Base-by-base conservation (phyloP, 2,329 filamentous ascomycete genomes). In the Aspergillus hiratsukae region DNA sequence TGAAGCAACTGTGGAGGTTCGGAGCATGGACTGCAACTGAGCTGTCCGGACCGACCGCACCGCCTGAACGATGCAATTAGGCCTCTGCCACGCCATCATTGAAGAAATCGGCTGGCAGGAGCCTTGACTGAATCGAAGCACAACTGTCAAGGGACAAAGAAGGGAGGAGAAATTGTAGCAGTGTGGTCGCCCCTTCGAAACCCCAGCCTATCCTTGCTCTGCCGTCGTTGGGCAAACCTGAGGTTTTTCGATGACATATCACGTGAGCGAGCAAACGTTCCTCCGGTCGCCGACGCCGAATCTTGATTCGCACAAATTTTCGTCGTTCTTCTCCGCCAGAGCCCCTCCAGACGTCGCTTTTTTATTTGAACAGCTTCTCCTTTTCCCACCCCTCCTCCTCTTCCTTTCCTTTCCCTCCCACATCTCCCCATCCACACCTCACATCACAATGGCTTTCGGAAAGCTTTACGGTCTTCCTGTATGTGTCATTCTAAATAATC, bases 401-500 rank as follows among this genome's bases (percentile, higher is more conserved):
- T 55, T 60, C 51, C 43, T 57, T 56, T 51, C 31, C 31, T 37
- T 37, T 37, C 14, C 3, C 31, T 37, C 53, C 53, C 51, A 25
- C 23, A 46, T 54, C 55, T 48, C 54, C 58, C 54, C 57, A 59
- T 63, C 55, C 60, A 55, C 48, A 61, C 52, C 57, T 52, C 53
- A 55, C 54, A 52, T 61, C 81, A 90, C 84, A 78, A 95, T 96
- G 89, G 84, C 90, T 76, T 97, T 99, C 85, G 94, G 94, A 82
- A 99, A 96, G 84, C 86, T 99, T 74, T 97, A 94, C 86, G 89
- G 88, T 76, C 86, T 84, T 78, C 76, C 85, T 81, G 93, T 96
- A 87, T 69, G 81, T 72, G 64, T 9, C 46, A 3, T 52, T 46
- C 53, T 28, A 31, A 28, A 7, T 28, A 28, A 31, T 56, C 54